Base-by-base conservation (phyloP, 2,329 filamentous ascomycete species). In the Hypoxylon sp. region DNA sequence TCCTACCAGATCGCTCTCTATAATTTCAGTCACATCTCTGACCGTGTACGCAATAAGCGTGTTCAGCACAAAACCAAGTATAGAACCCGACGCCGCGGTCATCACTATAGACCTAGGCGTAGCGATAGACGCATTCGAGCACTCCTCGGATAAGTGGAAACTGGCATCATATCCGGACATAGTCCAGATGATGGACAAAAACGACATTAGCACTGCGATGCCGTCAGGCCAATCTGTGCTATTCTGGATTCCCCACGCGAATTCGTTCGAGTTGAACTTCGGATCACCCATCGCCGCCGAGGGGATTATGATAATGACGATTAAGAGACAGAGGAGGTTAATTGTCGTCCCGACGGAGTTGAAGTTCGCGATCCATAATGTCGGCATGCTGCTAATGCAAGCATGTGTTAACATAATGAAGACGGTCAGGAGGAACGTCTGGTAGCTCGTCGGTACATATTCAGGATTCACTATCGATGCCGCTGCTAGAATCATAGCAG, bases 111-210 rank as follows among this genome's bases (percentile, higher is more conserved):
- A 91, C 11, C 91, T 87, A 0, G 91, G 91, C 8, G 89, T 87
- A 31, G 91, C 91, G 50, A 93, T 80, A 71, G 87, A 89, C 29
- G 91, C 91, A 72, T 93, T 93, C 66, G 88, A 89, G 78, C 91
- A 93, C 78, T 93, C 91, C 75, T 93, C 91, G 2, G 88, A 86
- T n/a, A 93, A 79, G 79, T 93, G 91, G 77, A 93, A 93, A 27
- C 72, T 74, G 11, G 74, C 74, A 27, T 77, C 76, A 55, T 78
- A 78, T 1, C 77, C 77, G 44, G 74, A 77, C 76, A 78, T 78
- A 4, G 77, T 79, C 76, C 76, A 79, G 37, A 77, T 78, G 53
- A 78, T 78, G 4, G 75, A 70, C 24, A 79, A 59, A 76, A 93
- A 93, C 21, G 86, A 88, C 90, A 93, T 92, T 27, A 93, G 81